Percentiles rank a stretch among this genome's conserved stretches.
phyloP scores from a whole-genome alignment of 805 yeast species.

The Yarrowia keelungensis region DNA sequence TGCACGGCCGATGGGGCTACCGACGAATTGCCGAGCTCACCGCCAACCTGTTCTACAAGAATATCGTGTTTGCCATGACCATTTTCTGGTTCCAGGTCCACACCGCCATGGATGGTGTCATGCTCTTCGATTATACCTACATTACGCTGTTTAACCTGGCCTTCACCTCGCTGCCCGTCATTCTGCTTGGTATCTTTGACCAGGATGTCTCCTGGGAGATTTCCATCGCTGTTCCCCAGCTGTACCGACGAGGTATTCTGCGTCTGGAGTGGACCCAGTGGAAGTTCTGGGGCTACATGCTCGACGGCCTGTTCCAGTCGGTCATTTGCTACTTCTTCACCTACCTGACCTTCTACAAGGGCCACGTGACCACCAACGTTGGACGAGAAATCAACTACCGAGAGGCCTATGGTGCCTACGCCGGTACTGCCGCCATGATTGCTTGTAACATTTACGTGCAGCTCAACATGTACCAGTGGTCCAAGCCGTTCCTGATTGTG shows the following conservation, averaged over 20 bases:
- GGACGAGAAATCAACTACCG: conserved; percentile 70
- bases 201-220: conserved; percentile 77
- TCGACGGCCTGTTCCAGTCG: conserved; percentile 79
- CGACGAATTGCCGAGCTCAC: conserved; percentile 78
- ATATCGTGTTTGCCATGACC: conserved; percentile 76
- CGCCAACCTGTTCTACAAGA: conserved; percentile 81
- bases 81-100: conserved; percentile 80
- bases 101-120: conserved; percentile 74
- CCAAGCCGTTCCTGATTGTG: conserved; percentile 62
- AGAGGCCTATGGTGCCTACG: conserved; percentile 72
- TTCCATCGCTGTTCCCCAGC: conserved; percentile 71
- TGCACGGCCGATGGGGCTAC: conserved; percentile 86
- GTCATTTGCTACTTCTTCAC: conserved; percentile 73
- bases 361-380: conserved; percentile 50
- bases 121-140: conserved; percentile 77
- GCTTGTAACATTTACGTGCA: conserved; percentile 73
- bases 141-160: conserved; percentile 83
- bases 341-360: conserved; percentile 61
- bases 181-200: conserved; percentile 73
- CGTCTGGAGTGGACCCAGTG: conserved; percentile 66
- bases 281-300: conserved; percentile 69
- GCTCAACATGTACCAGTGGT: conserved; percentile 78
- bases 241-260: conserved; percentile 72
- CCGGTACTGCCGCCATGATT: conserved; percentile 65
- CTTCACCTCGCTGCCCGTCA: conserved; percentile 81